These are phyloP conservation scores for Neonectria coccinea DNA, from an alignment of 2,329 filamentous ascomycete genomes.

Conservation along the genomic window DNA sequence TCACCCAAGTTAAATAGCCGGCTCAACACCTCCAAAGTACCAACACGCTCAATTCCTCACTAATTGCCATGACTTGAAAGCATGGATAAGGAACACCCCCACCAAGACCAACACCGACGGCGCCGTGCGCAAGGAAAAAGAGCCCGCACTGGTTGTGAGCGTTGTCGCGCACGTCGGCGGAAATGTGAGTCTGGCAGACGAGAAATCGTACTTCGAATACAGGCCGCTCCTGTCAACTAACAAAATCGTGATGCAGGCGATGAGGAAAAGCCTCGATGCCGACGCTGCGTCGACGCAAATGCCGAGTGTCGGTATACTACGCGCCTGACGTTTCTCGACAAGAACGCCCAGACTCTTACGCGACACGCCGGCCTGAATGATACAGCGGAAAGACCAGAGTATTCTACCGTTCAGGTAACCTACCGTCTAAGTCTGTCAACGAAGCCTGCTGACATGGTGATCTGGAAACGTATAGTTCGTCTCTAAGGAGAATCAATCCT, in stretches of 20 bases:
- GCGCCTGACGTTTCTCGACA: background rate
- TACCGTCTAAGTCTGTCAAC: background rate
- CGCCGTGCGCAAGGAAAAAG: background rate
- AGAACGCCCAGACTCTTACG: background rate
- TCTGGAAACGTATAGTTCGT: background rate
- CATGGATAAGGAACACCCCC: background rate
- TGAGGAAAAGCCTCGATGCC: background rate
- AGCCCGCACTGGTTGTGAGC: slow-evolving; percentile 13
- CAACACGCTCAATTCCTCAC: background rate
- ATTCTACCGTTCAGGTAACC: background rate
- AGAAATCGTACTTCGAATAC: background rate
- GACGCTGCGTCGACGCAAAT: background rate
- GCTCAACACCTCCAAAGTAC: too few relatives aligned
- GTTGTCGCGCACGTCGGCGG: slow-evolving; percentile 11
- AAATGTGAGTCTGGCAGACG: slow-evolving; percentile 11
- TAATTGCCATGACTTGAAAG: background rate
- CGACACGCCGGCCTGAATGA: too few relatives aligned
- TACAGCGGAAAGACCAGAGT: background rate
- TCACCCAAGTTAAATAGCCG: too few relatives aligned
- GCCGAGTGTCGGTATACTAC: background rate
- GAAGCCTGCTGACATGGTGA: background rate
- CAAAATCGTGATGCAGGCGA: background rate
- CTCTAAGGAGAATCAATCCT: too few relatives aligned
- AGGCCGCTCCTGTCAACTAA: too few relatives aligned
- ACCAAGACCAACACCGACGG: background rate